Conservation (phyloP, 2,329 filamentous ascomycete species). For the Stemphylium beticola region DNA sequence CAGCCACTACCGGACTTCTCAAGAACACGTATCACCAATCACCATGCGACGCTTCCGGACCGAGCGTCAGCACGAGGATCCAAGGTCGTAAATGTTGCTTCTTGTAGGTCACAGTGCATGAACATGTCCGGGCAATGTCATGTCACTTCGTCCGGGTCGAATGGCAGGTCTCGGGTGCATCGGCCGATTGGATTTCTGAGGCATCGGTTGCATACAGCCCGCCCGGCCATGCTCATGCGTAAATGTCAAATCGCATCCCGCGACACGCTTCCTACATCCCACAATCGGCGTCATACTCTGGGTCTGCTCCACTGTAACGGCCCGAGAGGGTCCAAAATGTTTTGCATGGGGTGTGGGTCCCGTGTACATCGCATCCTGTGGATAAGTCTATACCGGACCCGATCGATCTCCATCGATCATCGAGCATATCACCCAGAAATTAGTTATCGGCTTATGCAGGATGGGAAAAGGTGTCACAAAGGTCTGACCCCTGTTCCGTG, state of each 20-base stretch:
- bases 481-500: no score
- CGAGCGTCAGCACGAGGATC: not conserved
- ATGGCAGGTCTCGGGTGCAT: not conserved
- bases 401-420: not conserved
- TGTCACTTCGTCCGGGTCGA: not conserved
- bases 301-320: constrained; percentile 1
- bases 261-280: not conserved
- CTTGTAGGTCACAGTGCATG: constrained; percentile 1
- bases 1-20: not conserved
- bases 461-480: no score
- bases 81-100: not conserved
- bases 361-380: not conserved
- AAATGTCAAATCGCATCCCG: constrained; percentile 2
- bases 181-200: not conserved
- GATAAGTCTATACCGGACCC: no score
- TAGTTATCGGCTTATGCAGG: no score
- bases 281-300: not conserved
- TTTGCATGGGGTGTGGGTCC: not conserved
- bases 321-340: not conserved
- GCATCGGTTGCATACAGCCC: constrained; percentile 2
- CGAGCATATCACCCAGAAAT: no score
- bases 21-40: not conserved
- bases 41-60: not conserved
- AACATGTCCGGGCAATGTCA: not conserved
- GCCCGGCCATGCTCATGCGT: constrained; percentile 2